Conservation (phyloP, 1,139 yeast species). For the Meyerozyma carpophila region DNA sequence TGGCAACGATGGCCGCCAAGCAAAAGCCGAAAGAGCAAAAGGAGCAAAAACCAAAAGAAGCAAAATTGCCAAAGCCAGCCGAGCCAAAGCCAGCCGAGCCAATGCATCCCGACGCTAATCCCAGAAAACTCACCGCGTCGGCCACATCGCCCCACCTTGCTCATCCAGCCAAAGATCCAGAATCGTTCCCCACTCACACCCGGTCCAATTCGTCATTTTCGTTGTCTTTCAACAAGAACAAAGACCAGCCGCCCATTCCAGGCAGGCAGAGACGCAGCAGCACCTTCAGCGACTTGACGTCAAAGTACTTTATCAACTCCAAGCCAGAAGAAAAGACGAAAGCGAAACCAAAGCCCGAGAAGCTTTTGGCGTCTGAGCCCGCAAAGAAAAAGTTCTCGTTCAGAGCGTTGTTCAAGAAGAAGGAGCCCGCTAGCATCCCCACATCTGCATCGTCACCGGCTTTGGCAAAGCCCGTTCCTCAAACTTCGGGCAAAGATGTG, state of each 20-base stretch:
- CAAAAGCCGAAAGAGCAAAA: not conserved
- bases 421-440: constrained; percentile 5
- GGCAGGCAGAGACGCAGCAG: constrained; percentile 21
- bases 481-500: constrained; percentile 14
- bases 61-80: too few relatives aligned
- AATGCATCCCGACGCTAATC: not conserved
- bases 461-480: not conserved
- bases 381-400: constrained; percentile 30
- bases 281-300: constrained; percentile 12
- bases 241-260: constrained; percentile 2
- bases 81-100: not conserved
- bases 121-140: not conserved
- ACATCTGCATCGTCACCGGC: not conserved
- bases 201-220: constrained; percentile 28
- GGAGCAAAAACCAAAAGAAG: not conserved
- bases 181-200: constrained; percentile 14
- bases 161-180: not conserved
- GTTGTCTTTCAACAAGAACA: constrained; percentile 10
- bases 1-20: not conserved
- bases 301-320: constrained; percentile 2
- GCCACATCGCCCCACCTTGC: not conserved
- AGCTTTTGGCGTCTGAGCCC: not conserved
- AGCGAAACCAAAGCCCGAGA: not conserved
- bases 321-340: constrained; percentile 12
- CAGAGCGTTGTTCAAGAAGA: constrained; percentile 30